These are phyloP conservation scores for Neonectria coccinea DNA, from an alignment of 2,329 filamentous ascomycete genomes.

Conservation along the genomic window DNA sequence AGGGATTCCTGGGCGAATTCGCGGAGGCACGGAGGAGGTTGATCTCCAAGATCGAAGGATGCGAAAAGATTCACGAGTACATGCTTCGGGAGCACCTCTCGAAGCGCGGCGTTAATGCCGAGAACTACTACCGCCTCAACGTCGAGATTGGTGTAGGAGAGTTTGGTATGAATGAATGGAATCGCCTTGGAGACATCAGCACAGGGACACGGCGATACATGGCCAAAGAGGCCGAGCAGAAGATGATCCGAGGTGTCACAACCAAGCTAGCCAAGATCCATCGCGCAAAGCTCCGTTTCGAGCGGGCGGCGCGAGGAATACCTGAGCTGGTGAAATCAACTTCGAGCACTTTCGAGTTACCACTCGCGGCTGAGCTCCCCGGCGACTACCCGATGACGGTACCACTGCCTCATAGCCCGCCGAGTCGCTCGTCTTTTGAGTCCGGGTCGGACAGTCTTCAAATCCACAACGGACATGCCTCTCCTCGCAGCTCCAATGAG, in stretches of 20 bases:
- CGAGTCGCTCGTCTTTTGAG: slow-evolving; percentile 67
- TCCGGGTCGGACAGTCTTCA: slow-evolving; percentile 65
- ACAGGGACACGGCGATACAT: slow-evolving; percentile 91
- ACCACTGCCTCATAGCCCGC: slow-evolving; percentile 52
- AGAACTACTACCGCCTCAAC: slow-evolving; percentile 96
- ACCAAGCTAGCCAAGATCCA: slow-evolving; percentile 87
- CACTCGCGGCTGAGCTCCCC: slow-evolving; percentile 69
- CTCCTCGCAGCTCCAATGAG: slow-evolving; percentile 65
- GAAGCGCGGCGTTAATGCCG: slow-evolving; percentile 82
- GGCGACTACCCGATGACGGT: slow-evolving; percentile 63
- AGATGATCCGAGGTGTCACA: slow-evolving; percentile 80
- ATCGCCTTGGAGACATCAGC: slow-evolving; percentile 92
- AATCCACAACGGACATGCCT: slow-evolving; percentile 53
- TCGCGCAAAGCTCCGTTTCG: slow-evolving; percentile 77
- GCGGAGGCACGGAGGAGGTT: slow-evolving; percentile 87
- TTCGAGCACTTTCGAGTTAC: slow-evolving; percentile 56
- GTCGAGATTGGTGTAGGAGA: slow-evolving; percentile 96
- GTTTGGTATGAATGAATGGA: slow-evolving; percentile 99
- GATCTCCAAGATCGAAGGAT: slow-evolving; percentile 94
- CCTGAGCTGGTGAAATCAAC: slow-evolving; percentile 59
- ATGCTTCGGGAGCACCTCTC: slow-evolving; percentile 85
- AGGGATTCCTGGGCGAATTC: slow-evolving; percentile 91
- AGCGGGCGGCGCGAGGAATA: slow-evolving; percentile 58
- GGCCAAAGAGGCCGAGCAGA: slow-evolving; percentile 76
- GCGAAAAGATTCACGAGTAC: slow-evolving; percentile 87